Evolutionary conservation across 1,139 yeast species (phyloP), one percentile per base, ranked within the genome.

Genomic region (Saccharomycopsis crataegensis): DNA sequence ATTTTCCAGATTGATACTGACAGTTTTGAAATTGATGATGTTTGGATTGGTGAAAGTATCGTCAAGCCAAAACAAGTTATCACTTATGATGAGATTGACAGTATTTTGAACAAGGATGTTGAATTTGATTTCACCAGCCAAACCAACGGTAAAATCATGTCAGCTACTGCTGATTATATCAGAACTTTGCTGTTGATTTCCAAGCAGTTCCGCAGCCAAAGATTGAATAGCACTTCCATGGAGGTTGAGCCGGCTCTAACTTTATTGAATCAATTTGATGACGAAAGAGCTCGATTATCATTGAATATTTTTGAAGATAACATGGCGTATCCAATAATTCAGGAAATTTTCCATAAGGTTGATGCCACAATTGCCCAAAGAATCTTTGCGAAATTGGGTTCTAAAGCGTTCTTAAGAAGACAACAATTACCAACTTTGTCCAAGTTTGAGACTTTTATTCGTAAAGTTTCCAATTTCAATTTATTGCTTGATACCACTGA

Each of bases 291-390:
- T 8, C 75, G 83, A 56, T 75, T 86, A 57, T 76, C 81, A 62
- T 73, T 88, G 67, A 88, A 90, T 65, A 78, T 91, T 31, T 87
- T 86, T 68, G 83, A 84, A 52, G 78, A 80, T 50, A 75, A 79
- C 50, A 68, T 73, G 37, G 82, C 89, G 0, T 74, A 75, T 52
- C 77, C 79, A 56, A 74, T 89, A 50, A 72, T 90, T 48, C 79
- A 82, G 52, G 98, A 93, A 68, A 76, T 93, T 47, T 78, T 84
- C 59, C 83, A 85, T 63, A 88, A 85, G 65, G 95, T 86, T 6
- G 91, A 93, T 68, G 74, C 82, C 46, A 90, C 96, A 0, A 83
- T 93, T 58, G 99, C 98, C 0, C 88, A 89, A 57, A 82, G 79
- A 62, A 72, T 86, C 22, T 86, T 85, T 63, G 82, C 93, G 2